Evolutionary conservation across 371 early-diverging fungal species (phyloP).

Genomic region (Rhizopus arrhizus): DNA sequence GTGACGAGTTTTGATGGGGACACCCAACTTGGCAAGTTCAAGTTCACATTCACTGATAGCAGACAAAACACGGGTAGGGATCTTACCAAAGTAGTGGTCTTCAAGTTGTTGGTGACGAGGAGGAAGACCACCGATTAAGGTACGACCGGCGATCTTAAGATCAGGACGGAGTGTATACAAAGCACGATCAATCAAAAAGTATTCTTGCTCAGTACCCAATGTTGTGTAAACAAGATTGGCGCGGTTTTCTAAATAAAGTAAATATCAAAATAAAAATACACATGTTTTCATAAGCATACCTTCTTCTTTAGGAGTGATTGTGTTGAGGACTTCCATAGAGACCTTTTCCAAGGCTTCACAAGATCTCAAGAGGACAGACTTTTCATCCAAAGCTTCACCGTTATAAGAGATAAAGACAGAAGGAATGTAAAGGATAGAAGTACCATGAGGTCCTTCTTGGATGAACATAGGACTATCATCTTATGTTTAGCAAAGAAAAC

Average conservation of each 20-base stretch:
- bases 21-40: slow-evolving; percentile 92
- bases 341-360: slow-evolving; percentile 81
- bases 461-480: slow-evolving; percentile 89
- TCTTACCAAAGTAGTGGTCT: slow-evolving; percentile 98
- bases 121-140: slow-evolving; percentile 90
- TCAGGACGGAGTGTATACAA: slow-evolving; percentile 93
- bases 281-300: slow-evolving; percentile 27
- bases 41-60: slow-evolving; percentile 91
- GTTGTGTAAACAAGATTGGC: slow-evolving; percentile 85
- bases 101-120: slow-evolving; percentile 98
- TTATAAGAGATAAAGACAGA: slow-evolving; percentile 98
- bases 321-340: slow-evolving; percentile 74
- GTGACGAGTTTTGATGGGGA: slow-evolving; percentile 98
- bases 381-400: slow-evolving; percentile 98
- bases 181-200: slow-evolving; percentile 93
- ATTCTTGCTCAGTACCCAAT: slow-evolving; percentile 97
- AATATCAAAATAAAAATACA: neutral
- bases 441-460: slow-evolving; percentile 90
- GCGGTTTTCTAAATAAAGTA: slow-evolving; percentile 25
- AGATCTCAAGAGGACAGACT: slow-evolving; percentile 94
- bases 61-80: slow-evolving; percentile 91
- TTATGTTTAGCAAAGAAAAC: neutral
- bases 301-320: slow-evolving; percentile 66
- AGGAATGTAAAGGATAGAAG: slow-evolving; percentile 91
- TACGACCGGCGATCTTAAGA: slow-evolving; percentile 94